phyloP scores from a whole-genome alignment of 257 asterid species.

The Cynanchum wilfordii region DNA sequence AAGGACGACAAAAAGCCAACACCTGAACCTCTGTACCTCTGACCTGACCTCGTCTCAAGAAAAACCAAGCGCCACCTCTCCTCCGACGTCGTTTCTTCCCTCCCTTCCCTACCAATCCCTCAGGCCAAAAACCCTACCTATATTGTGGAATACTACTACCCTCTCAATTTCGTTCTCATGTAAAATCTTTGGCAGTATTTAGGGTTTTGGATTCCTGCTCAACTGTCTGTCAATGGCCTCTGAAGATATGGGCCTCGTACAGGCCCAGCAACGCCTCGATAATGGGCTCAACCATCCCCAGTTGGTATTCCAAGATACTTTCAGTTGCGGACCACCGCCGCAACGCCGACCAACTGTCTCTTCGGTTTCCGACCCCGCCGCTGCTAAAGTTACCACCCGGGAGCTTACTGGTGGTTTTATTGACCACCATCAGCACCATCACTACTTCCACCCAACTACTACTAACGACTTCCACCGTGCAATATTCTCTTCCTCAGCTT shows the following conservation, averaged over 20 bases:
- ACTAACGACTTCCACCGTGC: slow-evolving; percentile 43
- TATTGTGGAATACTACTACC: neutral
- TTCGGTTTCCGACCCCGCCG: slow-evolving; percentile 34
- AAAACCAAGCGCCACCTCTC: slow-evolving; percentile 4
- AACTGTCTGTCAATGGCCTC: slow-evolving; percentile 42
- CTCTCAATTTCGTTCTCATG: neutral
- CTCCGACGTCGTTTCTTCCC: slow-evolving; percentile 11
- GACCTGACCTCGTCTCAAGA: slow-evolving; percentile 2
- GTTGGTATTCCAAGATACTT: slow-evolving; percentile 55
- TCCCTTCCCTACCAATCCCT: neutral
- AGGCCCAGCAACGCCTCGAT: slow-evolving; percentile 51
- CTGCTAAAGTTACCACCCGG: slow-evolving; percentile 47
- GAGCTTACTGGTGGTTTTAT: slow-evolving; percentile 65
- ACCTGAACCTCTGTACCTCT: neutral
- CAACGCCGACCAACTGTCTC: slow-evolving; percentile 36
- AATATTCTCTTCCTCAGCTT: slow-evolving; percentile 14
- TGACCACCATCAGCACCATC: slow-evolving; percentile 47
- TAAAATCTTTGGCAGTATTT: slow-evolving; percentile 5
- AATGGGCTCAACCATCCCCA: slow-evolving; percentile 53
- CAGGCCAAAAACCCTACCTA: slow-evolving; percentile 15
- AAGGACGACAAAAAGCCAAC: neutral
- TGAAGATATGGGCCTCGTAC: slow-evolving; percentile 52
- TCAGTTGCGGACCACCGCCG: slow-evolving; percentile 39
- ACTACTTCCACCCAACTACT: slow-evolving; percentile 26
- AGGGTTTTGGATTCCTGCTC: slow-evolving; percentile 2